Base-by-base conservation (phyloP, 2,329 filamentous ascomycete species). In the Penicillium sp. region DNA sequence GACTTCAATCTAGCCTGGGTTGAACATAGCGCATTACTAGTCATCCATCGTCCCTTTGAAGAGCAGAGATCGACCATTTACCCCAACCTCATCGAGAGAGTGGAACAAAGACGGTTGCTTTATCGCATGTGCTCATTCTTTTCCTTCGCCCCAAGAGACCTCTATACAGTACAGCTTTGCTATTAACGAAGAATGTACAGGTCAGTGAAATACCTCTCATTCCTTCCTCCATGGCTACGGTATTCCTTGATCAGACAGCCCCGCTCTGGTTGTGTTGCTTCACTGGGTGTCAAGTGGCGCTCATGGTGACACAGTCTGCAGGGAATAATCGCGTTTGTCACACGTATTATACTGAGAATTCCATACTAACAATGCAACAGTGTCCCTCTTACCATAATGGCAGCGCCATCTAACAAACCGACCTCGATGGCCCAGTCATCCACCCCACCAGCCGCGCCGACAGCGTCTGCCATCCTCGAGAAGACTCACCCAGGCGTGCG, bases 401-500 rank as follows among this genome's bases (percentile, higher is more conserved):
- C 69, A 50, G 56, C 64, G 34, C 58, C 59, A 49, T 56, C 58
- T 28, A 60, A 52, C 47, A 66, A 61, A 50, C 53, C 62, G n/a
- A 46, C 50, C 22, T 54, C 62, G 40, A 47, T 49, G n/a, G 45
- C 62, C 73, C 61, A 59, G 43, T 56, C 62, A 19, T 66, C 54
- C 69, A 73, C 62, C 61, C 75, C 57, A 58, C 70, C 53, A 68
- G 74, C 77, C 47, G 74, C 80, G 21, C 81, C 71, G 59, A 84
- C 76, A 60, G 81, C 85, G 52, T 81, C 81, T 34, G 73, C 84
- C 34, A 72, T 87, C 42, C 76, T 88, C 31, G 87, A 91, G 44
- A 93, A 89, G 67, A 76, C 85, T 43, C 85, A 87, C 61, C 67
- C 75, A 31, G 74, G 75, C 48, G 78, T 83, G 49, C 82, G 90